Evolutionary conservation across 2,329 filamentous ascomycete genomes (phyloP).

Genomic region (Colletotrichum nymphaeae): DNA sequence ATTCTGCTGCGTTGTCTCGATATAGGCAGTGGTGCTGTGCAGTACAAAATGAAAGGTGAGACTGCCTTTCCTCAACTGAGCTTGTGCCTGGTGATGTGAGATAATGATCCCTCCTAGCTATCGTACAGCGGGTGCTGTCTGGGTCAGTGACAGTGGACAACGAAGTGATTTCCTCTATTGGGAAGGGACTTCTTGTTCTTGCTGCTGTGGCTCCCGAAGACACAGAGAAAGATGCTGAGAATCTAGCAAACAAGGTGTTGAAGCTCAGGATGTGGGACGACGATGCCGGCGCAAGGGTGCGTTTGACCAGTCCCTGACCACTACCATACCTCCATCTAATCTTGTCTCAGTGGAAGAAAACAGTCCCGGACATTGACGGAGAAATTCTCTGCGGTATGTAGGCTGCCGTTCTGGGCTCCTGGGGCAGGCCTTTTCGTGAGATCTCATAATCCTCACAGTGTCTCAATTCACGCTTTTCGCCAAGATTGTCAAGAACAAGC

Average conservation of each 20-base stretch:
- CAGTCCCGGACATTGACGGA: constrained; percentile 86
- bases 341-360: constrained; percentile 82
- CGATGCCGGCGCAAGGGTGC: constrained; percentile 74
- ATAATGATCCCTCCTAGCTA: constrained; percentile 66
- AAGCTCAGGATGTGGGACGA: constrained; percentile 95
- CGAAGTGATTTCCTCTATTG: constrained; percentile 89
- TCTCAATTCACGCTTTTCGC: constrained; percentile 97
- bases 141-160: constrained; percentile 96
- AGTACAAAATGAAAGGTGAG: constrained; percentile 50
- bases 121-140: constrained; percentile 92
- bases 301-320: constrained; percentile 32
- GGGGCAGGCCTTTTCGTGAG: not conserved
- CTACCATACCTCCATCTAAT: constrained; percentile 6
- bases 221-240: constrained; percentile 87
- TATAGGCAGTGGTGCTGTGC: not conserved
- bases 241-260: constrained; percentile 85
- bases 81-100: constrained; percentile 24
- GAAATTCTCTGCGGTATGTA: constrained; percentile 93
- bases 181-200: constrained; percentile 89
- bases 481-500: constrained; percentile 94
- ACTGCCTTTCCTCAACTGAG: constrained; percentile 22
- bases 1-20: not conserved
- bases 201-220: constrained; percentile 92
- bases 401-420: not conserved
- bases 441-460: constrained; percentile 63